Percentiles rank a stretch among this genome's conserved stretches.
Conservation (phyloP, 2,329 filamentous ascomycete species). For the Botrytis aclada region DNA sequence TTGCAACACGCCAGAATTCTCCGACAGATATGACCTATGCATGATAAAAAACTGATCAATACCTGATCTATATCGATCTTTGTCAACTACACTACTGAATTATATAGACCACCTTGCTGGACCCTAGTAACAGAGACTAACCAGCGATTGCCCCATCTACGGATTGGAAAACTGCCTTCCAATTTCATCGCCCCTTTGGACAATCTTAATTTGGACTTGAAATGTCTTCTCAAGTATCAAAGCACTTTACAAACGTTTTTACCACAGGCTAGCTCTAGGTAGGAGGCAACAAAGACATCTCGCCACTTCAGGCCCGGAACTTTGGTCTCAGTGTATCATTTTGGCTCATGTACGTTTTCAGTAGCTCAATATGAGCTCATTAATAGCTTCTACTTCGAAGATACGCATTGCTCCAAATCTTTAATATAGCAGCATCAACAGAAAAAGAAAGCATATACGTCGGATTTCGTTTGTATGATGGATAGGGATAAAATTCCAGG, state of each 20-base stretch:
- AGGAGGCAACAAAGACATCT: not conserved
- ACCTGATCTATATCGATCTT: not conserved
- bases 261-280: not conserved
- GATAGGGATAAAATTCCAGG: no score
- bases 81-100: not conserved
- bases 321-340: not conserved
- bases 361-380: not conserved
- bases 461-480: not conserved
- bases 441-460: not conserved
- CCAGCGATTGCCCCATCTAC: not conserved
- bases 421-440: not conserved
- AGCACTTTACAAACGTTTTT: not conserved
- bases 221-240: not conserved
- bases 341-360: not conserved
- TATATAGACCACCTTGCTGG: not conserved
- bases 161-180: not conserved
- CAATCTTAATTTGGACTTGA: not conserved
- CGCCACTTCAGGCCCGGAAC: no score
- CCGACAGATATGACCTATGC: not conserved
- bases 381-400: not conserved
- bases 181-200: not conserved
- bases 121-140: no score
- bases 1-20: not conserved
- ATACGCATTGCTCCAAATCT: not conserved
- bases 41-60: not conserved